Percentiles rank a stretch among this genome's conserved stretches.
Evolutionary conservation across 2,329 filamentous ascomycete genomes (phyloP).

Genomic region (Colletotrichum endophyticum): DNA sequence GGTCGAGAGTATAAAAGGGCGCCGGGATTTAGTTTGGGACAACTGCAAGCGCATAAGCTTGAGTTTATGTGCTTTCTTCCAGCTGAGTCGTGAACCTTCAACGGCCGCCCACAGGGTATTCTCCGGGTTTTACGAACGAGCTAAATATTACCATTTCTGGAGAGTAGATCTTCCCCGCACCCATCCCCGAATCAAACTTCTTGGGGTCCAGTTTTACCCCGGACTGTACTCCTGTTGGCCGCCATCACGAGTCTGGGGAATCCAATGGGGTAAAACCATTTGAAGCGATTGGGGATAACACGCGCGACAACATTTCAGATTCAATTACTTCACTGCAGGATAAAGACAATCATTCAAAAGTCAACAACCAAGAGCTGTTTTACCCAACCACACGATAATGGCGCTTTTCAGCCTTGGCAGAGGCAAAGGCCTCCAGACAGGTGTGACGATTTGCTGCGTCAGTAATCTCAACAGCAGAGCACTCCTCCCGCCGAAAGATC

Average conservation of each 20-base stretch:
- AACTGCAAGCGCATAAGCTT: background rate
- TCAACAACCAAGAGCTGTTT: background rate
- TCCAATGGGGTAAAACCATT: too few relatives aligned
- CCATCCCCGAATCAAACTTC: background rate
- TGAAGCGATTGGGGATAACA: too few relatives aligned
- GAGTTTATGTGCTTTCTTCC: too few relatives aligned
- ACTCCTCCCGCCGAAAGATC: fast-evolving
- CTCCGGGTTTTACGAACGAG: background rate
- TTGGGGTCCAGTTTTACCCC: background rate
- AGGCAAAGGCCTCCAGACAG: background rate
- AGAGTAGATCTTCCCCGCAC: background rate
- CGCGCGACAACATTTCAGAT: background rate
- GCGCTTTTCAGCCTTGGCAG: background rate
- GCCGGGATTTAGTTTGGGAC: background rate
- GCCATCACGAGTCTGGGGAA: background rate
- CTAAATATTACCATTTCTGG: background rate
- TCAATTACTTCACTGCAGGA: background rate
- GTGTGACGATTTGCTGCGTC: background rate
- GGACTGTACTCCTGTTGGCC: background rate
- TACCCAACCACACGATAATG: too few relatives aligned
- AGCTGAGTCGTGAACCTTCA: background rate
- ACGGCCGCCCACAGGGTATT: background rate
- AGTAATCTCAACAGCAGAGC: background rate
- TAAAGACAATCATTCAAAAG: background rate
- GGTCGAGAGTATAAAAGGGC: background rate